Conservation (phyloP, 2,329 filamentous ascomycete genomes). For the Colletotrichum cordylinicola region DNA sequence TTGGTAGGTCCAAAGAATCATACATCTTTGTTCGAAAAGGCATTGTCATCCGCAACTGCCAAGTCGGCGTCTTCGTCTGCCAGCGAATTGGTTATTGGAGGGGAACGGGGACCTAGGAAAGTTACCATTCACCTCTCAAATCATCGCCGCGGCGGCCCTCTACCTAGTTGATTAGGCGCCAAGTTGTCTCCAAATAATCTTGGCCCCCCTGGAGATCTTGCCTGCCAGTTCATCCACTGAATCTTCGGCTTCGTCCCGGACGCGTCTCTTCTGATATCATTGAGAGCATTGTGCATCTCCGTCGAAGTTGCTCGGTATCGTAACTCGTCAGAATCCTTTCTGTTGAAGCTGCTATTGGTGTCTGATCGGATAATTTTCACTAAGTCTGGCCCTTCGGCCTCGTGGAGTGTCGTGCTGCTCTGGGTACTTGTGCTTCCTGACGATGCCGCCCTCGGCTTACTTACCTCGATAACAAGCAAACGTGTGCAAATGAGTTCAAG, state of each 20-base stretch:
- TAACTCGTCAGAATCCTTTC: no score
- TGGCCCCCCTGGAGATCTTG: fast-evolving
- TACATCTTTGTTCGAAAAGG: no score
- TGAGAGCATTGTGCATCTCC: no score
- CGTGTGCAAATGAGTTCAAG: neutral
- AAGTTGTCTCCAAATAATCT: neutral
- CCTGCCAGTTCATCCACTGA: no score
- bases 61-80: fast-evolving
- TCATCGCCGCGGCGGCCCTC: neutral
- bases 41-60: neutral
- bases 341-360: no score
- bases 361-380: no score
- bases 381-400: no score
- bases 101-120: neutral
- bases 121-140: neutral
- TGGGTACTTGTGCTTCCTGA: neutral
- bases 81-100: neutral
- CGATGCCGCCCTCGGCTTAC: neutral
- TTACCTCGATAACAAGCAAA: neutral
- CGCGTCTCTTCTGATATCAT: no score
- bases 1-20: no score
- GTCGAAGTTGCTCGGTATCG: no score
- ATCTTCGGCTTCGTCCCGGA: no score
- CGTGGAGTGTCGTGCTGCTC: no score
- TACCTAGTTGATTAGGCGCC: neutral